Percentiles rank a stretch among this genome's conserved stretches.
These are phyloP conservation scores for Pseudocercospora vitis DNA, from an alignment of 2,329 filamentous ascomycete genomes.

Conservation along the genomic window DNA sequence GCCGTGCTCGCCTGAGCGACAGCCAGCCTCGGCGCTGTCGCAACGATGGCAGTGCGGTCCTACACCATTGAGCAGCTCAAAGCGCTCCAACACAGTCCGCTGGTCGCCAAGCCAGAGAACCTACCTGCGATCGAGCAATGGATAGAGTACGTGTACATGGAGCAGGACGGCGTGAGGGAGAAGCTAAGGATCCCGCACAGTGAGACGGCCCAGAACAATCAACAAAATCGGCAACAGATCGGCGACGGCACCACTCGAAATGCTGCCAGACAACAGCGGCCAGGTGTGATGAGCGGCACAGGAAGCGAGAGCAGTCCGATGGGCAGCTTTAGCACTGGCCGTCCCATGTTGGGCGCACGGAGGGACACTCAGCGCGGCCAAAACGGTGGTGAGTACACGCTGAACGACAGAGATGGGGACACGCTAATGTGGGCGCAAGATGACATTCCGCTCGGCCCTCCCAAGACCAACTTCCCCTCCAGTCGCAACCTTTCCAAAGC, in stretches of 20 bases:
- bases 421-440: conserved; percentile 59
- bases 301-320: conserved; percentile 32
- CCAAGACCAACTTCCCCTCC: conserved; percentile 79
- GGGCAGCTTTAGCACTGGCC: conserved; percentile 40
- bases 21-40: not conserved
- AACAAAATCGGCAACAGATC: conserved; percentile 24
- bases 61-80: conserved; percentile 78
- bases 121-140: conserved; percentile 87
- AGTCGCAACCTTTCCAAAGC: conserved; percentile 57
- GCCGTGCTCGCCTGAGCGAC: conserved; percentile 10
- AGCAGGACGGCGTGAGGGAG: conserved; percentile 37
- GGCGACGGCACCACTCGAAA: conserved; percentile 17
- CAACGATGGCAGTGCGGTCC: conserved; percentile 47
- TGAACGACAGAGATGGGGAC: not conserved
- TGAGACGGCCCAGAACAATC: conserved; percentile 29
- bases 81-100: conserved; percentile 73
- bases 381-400: conserved; percentile 30
- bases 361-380: conserved; percentile 20
- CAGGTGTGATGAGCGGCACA: conserved; percentile 10
- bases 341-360: conserved; percentile 33
- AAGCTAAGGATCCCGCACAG: conserved; percentile 43
- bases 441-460: conserved; percentile 82
- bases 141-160: conserved; percentile 72
- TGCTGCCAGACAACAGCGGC: conserved; percentile 23
- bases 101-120: conserved; percentile 75